Conservation (phyloP, 2,329 filamentous ascomycete species). For the Colletotrichum paranaense region DNA sequence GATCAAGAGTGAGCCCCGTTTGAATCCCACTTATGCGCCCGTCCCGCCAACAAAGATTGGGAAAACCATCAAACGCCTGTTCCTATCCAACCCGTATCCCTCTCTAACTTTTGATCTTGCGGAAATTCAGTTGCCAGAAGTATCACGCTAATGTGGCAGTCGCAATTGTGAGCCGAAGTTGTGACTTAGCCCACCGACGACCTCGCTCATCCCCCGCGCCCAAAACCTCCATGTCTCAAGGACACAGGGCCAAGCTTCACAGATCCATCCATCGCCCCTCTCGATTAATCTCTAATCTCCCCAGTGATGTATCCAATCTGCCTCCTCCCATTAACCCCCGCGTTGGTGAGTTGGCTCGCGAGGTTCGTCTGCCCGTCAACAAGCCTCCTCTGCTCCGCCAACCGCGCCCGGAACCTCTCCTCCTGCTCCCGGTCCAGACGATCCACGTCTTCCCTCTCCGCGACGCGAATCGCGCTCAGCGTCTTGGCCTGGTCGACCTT, state of each 20-base stretch:
- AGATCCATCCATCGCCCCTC: not conserved
- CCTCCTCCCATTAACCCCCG: slow-evolving; percentile 50
- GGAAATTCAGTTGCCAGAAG: not conserved
- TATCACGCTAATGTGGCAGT: not conserved
- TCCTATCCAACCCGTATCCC: not conserved
- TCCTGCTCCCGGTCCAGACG: slow-evolving; percentile 59
- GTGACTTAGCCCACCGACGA: not conserved
- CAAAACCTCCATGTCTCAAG: not conserved
- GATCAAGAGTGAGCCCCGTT: not conserved
- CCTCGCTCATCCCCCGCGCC: not conserved
- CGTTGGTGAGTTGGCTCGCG: slow-evolving; percentile 47
- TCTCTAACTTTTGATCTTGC: not conserved
- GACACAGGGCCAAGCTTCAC: not conserved
- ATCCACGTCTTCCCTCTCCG: slow-evolving; percentile 64
- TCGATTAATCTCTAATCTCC: slow-evolving; percentile 55
- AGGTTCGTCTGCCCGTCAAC: slow-evolving; percentile 57
- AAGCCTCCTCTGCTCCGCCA: slow-evolving; percentile 63
- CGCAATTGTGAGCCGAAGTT: not conserved
- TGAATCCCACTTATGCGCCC: not conserved
- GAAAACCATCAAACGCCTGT: not conserved
- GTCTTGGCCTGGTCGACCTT: slow-evolving; percentile 60
- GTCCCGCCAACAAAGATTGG: not conserved
- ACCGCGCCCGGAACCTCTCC: slow-evolving; percentile 54
- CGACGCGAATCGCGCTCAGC: slow-evolving; percentile 59
- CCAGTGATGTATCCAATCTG: slow-evolving; percentile 68